A percentile compares a stretch with the other conserved stretches of the same genome.
Evolutionary conservation across 176 grass and related monocot species (phyloP).

Genomic region (Triticum dicoccoides): DNA sequence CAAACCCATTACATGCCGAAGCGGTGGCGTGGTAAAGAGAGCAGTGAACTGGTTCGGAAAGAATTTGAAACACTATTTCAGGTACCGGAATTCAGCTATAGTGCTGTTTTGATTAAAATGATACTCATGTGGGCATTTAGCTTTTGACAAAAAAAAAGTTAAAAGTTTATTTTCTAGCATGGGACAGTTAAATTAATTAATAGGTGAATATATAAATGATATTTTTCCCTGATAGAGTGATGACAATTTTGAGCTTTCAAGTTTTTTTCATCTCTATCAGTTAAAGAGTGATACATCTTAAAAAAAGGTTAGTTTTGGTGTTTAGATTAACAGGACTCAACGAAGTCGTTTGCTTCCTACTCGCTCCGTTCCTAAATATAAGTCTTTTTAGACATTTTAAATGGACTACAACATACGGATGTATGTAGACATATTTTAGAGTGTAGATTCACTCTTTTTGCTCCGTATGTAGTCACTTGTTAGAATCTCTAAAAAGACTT

Average conservation of each 20-base stretch:
- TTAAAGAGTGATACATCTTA: background rate
- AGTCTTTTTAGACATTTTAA: too few relatives aligned
- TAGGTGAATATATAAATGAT: background rate
- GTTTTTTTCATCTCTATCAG: background rate
- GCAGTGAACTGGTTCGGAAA: conserved; percentile 62
- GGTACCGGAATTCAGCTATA: conserved; percentile 35
- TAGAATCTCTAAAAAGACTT: too few relatives aligned
- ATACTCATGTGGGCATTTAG: background rate
- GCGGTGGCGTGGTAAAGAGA: conserved; percentile 87
- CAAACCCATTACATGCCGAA: conserved; percentile 98
- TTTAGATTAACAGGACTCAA: background rate
- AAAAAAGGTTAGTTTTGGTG: background rate
- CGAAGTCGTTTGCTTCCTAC: background rate
- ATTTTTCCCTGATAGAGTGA: background rate
- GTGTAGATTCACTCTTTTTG: too few relatives aligned
- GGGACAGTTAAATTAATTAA: background rate
- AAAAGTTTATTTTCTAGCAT: background rate
- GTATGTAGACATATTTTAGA: too few relatives aligned
- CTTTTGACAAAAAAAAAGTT: background rate
- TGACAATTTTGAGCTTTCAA: background rate
- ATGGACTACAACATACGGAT: too few relatives aligned
- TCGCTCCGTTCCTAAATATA: too few relatives aligned
- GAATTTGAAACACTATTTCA: conserved; percentile 94
- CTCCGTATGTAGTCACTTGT: too few relatives aligned
- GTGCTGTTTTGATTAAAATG: background rate